Conservation (phyloP, 345 rosid species). For the Trapa bicornis region DNA sequence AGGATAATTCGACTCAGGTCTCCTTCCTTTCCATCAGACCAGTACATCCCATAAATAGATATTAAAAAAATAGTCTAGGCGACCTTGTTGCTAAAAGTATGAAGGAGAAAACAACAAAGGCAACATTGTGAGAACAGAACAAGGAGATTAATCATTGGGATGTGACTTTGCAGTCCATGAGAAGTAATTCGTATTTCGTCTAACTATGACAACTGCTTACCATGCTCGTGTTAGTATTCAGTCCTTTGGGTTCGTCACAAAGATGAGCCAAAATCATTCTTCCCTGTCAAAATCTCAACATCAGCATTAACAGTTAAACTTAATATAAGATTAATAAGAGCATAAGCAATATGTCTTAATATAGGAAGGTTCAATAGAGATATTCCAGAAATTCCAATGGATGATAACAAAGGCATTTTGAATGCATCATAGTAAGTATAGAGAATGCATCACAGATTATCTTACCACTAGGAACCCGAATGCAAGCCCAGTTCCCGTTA, state of each 20-base stretch:
- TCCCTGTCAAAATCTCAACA: constrained; percentile 49
- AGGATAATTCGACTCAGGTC: no score
- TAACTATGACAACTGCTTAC: constrained; percentile 25
- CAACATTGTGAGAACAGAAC: no score
- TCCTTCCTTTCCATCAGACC: no score
- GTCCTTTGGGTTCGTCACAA: constrained; percentile 97
- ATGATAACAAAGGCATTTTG: background rate
- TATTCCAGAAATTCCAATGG: background rate
- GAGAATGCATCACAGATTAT: background rate
- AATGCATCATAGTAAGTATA: background rate
- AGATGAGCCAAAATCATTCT: constrained; percentile 97
- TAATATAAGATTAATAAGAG: background rate
- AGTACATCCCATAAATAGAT: no score
- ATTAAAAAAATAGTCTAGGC: no score
- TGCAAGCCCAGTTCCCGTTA: constrained; percentile 97
- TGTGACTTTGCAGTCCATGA: no score
- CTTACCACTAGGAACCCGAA: constrained; percentile 97
- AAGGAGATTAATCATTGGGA: no score
- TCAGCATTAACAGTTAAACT: background rate
- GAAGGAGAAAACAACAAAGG: no score
- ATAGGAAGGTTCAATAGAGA: background rate
- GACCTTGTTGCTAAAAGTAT: no score
- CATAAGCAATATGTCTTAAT: background rate
- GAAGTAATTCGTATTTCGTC: background rate
- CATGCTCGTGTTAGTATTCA: constrained; percentile 98